These are phyloP conservation scores for Paecilomyces variotii DNA, from an alignment of 2,329 filamentous ascomycete species.

Conservation along the genomic window DNA sequence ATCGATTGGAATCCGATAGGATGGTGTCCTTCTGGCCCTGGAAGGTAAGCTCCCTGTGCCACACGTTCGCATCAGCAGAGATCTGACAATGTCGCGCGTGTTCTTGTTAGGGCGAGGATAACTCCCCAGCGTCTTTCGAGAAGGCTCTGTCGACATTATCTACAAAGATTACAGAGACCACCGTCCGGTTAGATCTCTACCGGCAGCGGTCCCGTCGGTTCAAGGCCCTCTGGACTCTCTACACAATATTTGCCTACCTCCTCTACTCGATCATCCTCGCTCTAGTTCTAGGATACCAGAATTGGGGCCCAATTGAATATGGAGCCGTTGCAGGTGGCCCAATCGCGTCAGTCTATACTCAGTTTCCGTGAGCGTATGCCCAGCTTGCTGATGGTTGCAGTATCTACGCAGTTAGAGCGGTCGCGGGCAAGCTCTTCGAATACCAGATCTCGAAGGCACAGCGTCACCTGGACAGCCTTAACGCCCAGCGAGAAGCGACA, in stretches of 20 bases:
- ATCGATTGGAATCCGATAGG: neutral
- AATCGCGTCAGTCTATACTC: constrained; percentile 51
- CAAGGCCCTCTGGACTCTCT: constrained; percentile 82
- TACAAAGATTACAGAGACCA: constrained; percentile 68
- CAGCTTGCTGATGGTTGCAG: constrained; percentile 38
- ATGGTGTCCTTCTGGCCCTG: constrained; percentile 88
- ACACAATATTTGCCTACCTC: constrained; percentile 83
- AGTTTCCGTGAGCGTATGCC: neutral
- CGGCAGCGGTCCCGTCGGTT: constrained; percentile 66
- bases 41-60: constrained; percentile 48
- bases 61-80: neutral
- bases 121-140: constrained; percentile 85
- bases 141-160: constrained; percentile 78
- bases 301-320: constrained; percentile 71
- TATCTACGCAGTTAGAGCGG: constrained; percentile 68
- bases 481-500: constrained; percentile 72
- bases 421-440: constrained; percentile 64
- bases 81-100: neutral
- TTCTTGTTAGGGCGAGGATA: constrained; percentile 57
- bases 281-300: constrained; percentile 75
- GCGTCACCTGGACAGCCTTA: constrained; percentile 61
- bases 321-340: constrained; percentile 70
- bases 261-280: constrained; percentile 74
- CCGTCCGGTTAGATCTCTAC: constrained; percentile 63
- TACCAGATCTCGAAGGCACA: constrained; percentile 68